phyloP scores from a whole-genome alignment of 768 basidiomycete species.

The Leccinum subtestaceum region DNA sequence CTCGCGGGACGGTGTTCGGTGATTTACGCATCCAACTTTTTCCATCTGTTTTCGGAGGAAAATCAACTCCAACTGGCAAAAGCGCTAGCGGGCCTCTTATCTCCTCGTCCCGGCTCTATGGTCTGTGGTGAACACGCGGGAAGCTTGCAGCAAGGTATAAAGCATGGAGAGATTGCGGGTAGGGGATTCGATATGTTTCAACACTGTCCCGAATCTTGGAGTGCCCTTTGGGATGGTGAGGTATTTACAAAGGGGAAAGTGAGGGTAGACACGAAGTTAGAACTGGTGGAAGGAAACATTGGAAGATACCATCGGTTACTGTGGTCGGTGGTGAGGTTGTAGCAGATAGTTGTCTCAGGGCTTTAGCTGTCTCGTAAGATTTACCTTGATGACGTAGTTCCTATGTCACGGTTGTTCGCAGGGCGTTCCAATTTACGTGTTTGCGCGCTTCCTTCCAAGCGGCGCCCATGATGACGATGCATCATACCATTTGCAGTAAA shows the following conservation, averaged over 20 bases:
- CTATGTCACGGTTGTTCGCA: conserved; percentile 22
- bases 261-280: conserved; percentile 1
- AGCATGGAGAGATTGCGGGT: neutral
- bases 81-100: conserved; percentile 29
- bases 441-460: conserved; percentile 78
- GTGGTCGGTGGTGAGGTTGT: conserved; percentile 29
- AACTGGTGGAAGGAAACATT: neutral
- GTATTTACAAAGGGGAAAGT: conserved; percentile 28
- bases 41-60: conserved; percentile 36
- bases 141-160: neutral
- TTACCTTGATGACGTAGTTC: conserved; percentile 58
- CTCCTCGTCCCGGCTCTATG: conserved; percentile 29
- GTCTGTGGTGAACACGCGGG: conserved; percentile 31
- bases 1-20: conserved; percentile 48
- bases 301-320: conserved; percentile 9
- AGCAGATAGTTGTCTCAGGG: neutral
- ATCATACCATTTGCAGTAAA: conserved; percentile 70
- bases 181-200: conserved; percentile 20
- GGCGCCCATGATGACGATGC: conserved; percentile 62
- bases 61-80: conserved; percentile 30
- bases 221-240: conserved; percentile 37
- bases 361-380: conserved; percentile 4
- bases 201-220: conserved; percentile 37
- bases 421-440: conserved; percentile 63
- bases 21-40: conserved; percentile 50